These are phyloP conservation scores for Phytophthora tentaculata DNA, from an alignment of 352 stramenopile genomes.

Conservation along the genomic window DNA sequence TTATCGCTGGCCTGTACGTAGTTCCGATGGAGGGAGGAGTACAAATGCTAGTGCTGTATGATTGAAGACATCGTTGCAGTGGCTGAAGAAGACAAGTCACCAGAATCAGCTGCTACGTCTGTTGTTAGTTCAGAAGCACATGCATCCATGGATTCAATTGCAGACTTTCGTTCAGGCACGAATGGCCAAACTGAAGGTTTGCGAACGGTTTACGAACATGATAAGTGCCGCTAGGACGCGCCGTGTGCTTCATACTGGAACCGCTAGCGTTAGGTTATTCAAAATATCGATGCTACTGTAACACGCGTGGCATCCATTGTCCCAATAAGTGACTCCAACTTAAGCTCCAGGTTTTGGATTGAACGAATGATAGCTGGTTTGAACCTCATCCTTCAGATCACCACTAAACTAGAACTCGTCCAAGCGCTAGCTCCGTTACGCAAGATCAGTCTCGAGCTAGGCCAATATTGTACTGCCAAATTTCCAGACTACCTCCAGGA, in stretches of 20 bases:
- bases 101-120: background rate
- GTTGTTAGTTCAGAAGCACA: background rate
- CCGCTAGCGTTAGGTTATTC: background rate
- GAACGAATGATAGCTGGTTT: slow-evolving; percentile 12
- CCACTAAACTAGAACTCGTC: background rate
- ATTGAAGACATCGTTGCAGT: background rate
- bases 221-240: background rate
- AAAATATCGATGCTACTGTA: too few relatives aligned
- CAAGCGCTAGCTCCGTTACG: background rate
- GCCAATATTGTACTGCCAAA: slow-evolving; percentile 8
- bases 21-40: background rate
- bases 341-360: slow-evolving; percentile 15
- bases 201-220: background rate
- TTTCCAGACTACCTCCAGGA: slow-evolving; percentile 19
- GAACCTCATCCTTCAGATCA: slow-evolving; percentile 1
- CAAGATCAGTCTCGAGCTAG: slow-evolving; percentile 1
- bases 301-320: background rate
- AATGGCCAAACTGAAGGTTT: background rate
- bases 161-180: background rate
- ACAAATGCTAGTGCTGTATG: too few relatives aligned
- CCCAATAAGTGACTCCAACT: background rate
- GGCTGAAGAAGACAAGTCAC: background rate
- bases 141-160: background rate
- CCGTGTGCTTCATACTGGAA: background rate
- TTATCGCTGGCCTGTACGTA: background rate